phyloP scores from a whole-genome alignment of 2,329 filamentous ascomycete genomes.

The Calcarisporium arbuscula region DNA sequence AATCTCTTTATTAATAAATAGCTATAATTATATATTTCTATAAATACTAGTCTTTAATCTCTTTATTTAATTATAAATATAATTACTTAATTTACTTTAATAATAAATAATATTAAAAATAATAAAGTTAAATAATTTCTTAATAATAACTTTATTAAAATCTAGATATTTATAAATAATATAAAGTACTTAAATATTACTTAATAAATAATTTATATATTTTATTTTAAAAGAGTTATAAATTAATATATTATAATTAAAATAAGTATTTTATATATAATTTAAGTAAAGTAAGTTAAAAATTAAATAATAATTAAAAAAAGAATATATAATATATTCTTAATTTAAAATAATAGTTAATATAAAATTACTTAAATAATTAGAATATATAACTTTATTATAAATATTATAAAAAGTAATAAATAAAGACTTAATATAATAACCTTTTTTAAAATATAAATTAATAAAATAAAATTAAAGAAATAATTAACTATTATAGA shows the following conservation, averaged over 20 bases:
- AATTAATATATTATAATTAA: slow-evolving; percentile 1
- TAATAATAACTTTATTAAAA: not conserved
- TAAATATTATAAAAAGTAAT: slow-evolving; percentile 1
- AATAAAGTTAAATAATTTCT: not conserved
- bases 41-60: slow-evolving; percentile 1
- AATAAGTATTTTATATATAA: not conserved
- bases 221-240: not conserved
- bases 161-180: not conserved
- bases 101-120: not conserved
- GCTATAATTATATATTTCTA: not conserved
- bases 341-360: slow-evolving; percentile 1
- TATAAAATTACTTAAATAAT: slow-evolving; percentile 1
- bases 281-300: not conserved
- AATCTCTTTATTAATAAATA: not conserved
- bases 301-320: slow-evolving; percentile 1
- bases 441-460: slow-evolving; percentile 1
- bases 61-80: not conserved
- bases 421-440: slow-evolving; percentile 1
- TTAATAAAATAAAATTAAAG: slow-evolving; percentile 3
- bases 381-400: not conserved
- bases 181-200: slow-evolving; percentile 1
- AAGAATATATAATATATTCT: not conserved
- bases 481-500: slow-evolving; percentile 1
- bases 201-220: not conserved
- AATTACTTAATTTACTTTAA: not conserved